Evolutionary conservation across 148 eudicot genomes (phyloP), one percentile per base, ranked within the genome.

Genomic region (Fallopia convolvulus): DNA sequence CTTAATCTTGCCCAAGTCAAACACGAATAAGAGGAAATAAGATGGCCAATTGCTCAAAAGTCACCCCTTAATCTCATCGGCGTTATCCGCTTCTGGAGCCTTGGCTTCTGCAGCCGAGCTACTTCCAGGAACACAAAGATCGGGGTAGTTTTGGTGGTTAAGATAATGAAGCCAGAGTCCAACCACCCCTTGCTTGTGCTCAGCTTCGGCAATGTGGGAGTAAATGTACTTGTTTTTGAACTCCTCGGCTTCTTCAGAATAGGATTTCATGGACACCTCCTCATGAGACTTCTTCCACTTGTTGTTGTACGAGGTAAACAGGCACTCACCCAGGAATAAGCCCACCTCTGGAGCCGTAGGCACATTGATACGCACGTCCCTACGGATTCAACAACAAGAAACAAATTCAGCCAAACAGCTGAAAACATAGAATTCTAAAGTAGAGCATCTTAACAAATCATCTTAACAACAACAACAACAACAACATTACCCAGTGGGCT

Each of bases 291-390:
- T 84, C 53, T 87, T 82, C 99, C 97, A 92, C 76, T 83, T 89
- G 65, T 87, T 83, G 83, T 94, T 94, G 79, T 94, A 94, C 0
- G 96, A 92, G 20, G 96, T 78, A 80, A 94, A 94, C 66, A 94
- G 78, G 75, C 99, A 94, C 81, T 94, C 99, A 33, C 92, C 97
- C 82, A 94, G 77, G 80, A 89, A 94, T 74, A 94, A 84, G 8
- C 99, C 99, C 18, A 94, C 99, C 84, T 94, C 99, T 2, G 99
- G 99, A 18, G 99, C 99, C 47, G 91, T 92, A 13, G 99, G 99
- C 82, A 94, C 92, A 32, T 84, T 94, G 30, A 94, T 84, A 23
- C 77, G 77, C 10, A 89, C 85, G 72, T 84, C 85, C 99, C 97
- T 95, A 81, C 21, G 72, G 70, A 55, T 58, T 77, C 46, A 71